A percentile compares a stretch with the other conserved stretches of the same genome.
Evolutionary conservation across 1,284 basidiomycete species (phyloP).

Genomic region (Boletus semigastroideus): DNA sequence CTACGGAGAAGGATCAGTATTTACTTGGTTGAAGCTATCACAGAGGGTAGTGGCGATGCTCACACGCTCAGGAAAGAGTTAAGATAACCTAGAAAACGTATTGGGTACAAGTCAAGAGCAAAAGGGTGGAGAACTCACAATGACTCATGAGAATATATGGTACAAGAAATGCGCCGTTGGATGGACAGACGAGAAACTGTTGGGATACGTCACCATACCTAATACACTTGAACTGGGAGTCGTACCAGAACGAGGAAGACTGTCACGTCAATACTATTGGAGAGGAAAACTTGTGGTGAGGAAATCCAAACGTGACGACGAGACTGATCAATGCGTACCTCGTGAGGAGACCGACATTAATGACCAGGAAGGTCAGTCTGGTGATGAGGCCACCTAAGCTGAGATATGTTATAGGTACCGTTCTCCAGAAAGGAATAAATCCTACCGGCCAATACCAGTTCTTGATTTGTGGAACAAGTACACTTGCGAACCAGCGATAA

Average conservation of each 20-base stretch:
- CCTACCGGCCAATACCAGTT: constrained; percentile 32
- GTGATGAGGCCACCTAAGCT: constrained; percentile 33
- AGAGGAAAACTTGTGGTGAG: neutral
- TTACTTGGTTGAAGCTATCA: neutral
- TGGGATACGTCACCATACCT: neutral
- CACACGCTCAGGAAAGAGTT: constrained; percentile 36
- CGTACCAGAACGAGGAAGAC: constrained; percentile 31
- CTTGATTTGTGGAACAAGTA: constrained; percentile 34
- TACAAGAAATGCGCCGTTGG: constrained; percentile 33
- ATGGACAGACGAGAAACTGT: constrained; percentile 32
- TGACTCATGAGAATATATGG: constrained; percentile 36
- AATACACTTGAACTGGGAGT: neutral
- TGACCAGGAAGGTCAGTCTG: constrained; percentile 29
- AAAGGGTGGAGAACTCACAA: constrained; percentile 12
- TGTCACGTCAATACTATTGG: constrained; percentile 28
- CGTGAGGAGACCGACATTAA: constrained; percentile 32
- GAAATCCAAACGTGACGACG: neutral
- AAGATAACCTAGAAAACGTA: constrained; percentile 22
- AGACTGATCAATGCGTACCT: constrained; percentile 21
- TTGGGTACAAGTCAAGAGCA: neutral
- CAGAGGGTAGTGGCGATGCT: neutral
- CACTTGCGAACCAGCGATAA: constrained; percentile 33
- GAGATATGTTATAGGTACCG: neutral
- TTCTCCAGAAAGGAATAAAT: neutral
- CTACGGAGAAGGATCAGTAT: constrained; percentile 7